These are phyloP conservation scores for Cantharellus anzutake DNA, from an alignment of 768 basidiomycete genomes.

Conservation along the genomic window DNA sequence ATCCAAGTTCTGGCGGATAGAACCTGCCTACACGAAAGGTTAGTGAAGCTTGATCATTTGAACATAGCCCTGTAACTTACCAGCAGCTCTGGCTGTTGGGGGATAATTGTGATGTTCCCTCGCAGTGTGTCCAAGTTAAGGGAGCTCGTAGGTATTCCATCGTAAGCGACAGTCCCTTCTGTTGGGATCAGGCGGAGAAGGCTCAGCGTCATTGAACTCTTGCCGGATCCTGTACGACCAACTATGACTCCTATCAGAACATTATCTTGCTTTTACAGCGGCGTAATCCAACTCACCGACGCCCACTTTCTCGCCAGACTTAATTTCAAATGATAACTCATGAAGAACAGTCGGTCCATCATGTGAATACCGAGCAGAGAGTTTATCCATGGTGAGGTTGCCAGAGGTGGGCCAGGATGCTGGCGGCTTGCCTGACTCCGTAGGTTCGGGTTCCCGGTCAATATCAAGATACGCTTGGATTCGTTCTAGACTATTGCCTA, in stretches of 20 bases:
- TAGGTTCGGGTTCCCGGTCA: conserved; percentile 31
- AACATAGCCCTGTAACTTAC: neutral
- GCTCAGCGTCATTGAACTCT: conserved; percentile 33
- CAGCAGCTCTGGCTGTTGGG: conserved; percentile 35
- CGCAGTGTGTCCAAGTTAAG: conserved; percentile 40
- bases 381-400: conserved; percentile 29
- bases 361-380: conserved; percentile 30
- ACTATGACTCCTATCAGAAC: conserved; percentile 17
- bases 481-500: conserved; percentile 24
- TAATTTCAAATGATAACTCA: conserved; percentile 36
- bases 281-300: conserved; percentile 22
- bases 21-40: conserved; percentile 21
- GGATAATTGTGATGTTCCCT: conserved; percentile 42
- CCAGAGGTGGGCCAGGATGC: conserved; percentile 48
- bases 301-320: conserved; percentile 39
- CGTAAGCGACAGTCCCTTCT: conserved; percentile 34
- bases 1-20: conserved; percentile 39
- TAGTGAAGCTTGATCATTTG: neutral
- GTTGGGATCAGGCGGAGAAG: conserved; percentile 39
- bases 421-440: conserved; percentile 28
- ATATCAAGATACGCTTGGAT: conserved; percentile 37
- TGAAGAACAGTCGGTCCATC: conserved; percentile 44
- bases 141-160: conserved; percentile 28
- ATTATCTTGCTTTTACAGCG: neutral
- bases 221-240: conserved; percentile 39